These are phyloP conservation scores for Dothideomycetes sp. DNA, from an alignment of 2,329 filamentous ascomycete species.

Conservation along the genomic window DNA sequence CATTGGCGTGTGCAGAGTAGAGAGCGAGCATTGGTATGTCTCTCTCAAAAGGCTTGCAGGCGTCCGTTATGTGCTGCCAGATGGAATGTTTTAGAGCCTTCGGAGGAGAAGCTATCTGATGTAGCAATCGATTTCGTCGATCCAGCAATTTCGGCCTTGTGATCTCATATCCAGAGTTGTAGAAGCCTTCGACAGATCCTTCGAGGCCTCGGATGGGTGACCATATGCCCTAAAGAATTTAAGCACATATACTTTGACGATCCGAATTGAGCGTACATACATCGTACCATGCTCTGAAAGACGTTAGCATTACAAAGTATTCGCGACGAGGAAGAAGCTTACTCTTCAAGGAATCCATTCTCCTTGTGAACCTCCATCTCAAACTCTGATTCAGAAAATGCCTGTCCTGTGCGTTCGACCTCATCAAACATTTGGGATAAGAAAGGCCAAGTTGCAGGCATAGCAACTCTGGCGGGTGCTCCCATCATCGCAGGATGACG, in stretches of 20 bases:
- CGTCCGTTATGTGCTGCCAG: background rate
- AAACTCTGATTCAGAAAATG: conserved; percentile 1
- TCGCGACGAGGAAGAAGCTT: too few relatives aligned
- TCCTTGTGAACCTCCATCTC: conserved; percentile 6
- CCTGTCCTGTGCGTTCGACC: background rate
- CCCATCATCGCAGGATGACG: conserved; percentile 6
- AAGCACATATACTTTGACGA: too few relatives aligned
- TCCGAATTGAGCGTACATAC: too few relatives aligned
- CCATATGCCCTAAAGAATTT: too few relatives aligned
- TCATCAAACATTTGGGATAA: background rate
- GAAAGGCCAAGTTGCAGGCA: conserved; percentile 4
- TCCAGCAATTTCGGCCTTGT: background rate
- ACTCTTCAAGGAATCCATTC: conserved; percentile 4
- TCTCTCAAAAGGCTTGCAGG: conserved; percentile 1
- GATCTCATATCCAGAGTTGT: conserved; percentile 4
- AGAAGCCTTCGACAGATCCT: background rate
- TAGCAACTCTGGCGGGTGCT: background rate
- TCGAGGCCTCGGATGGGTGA: background rate
- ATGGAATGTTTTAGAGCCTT: background rate
- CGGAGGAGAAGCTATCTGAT: background rate
- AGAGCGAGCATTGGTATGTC: conserved; percentile 2
- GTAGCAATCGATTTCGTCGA: background rate
- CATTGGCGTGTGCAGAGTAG: background rate
- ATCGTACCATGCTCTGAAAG: conserved; percentile 7
- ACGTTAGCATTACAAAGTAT: too few relatives aligned